phyloP scores from a whole-genome alignment of 345 rosid genomes.

The Microthlaspi erraticum region DNA sequence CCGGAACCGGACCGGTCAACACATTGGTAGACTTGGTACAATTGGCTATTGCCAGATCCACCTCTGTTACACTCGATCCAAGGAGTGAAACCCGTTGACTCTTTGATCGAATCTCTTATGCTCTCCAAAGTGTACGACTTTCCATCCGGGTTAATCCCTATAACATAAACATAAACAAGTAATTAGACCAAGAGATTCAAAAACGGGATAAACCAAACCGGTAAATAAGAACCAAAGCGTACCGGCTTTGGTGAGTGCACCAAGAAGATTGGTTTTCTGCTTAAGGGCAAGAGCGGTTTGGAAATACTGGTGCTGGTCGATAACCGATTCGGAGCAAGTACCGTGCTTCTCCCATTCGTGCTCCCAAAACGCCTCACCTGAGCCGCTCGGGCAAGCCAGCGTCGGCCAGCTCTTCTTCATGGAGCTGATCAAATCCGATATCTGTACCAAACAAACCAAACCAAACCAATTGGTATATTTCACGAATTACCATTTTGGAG shows the following conservation, averaged over 20 bases:
- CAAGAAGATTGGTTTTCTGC: constrained; percentile 58
- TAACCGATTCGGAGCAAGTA: constrained; percentile 81
- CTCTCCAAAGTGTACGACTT: constrained; percentile 54
- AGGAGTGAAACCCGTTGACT: constrained; percentile 62
- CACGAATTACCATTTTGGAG: background rate
- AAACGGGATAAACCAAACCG: background rate
- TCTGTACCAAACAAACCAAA: constrained; percentile 43
- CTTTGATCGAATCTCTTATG: constrained; percentile 64
- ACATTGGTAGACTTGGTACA: constrained; percentile 86
- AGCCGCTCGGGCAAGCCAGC: constrained; percentile 75
- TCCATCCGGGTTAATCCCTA: constrained; percentile 75
- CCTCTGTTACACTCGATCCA: constrained; percentile 77
- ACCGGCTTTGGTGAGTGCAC: constrained; percentile 63
- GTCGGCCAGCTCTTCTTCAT: constrained; percentile 84
- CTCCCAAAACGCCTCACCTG: constrained; percentile 70
- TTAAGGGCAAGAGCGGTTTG: constrained; percentile 62
- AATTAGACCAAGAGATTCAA: background rate
- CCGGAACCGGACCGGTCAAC: constrained; percentile 70
- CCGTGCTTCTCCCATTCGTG: constrained; percentile 99
- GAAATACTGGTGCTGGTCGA: constrained; percentile 77
- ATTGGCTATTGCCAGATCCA: constrained; percentile 69
- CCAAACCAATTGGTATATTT: constrained; percentile 22
- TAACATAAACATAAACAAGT: background rate
- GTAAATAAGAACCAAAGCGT: background rate
- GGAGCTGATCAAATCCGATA: constrained; percentile 58